phyloP scores from a whole-genome alignment of 257 asterid genomes.

The Plantago major region DNA sequence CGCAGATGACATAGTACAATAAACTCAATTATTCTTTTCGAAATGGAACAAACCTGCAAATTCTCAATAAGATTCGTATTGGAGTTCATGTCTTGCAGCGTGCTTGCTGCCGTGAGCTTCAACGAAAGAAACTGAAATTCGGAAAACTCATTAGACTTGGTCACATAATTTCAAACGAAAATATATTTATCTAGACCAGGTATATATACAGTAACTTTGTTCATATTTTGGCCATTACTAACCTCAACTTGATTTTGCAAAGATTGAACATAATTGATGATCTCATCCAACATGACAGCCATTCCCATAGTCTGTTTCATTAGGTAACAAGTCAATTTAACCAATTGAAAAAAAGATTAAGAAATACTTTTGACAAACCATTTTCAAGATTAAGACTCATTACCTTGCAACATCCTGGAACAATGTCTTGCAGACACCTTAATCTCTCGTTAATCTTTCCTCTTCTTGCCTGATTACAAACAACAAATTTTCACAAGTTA shows the following conservation, averaged over 20 bases:
- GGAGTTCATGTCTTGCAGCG: slow-evolving; percentile 53
- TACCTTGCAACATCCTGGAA: slow-evolving; percentile 95
- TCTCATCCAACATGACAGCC: slow-evolving; percentile 95
- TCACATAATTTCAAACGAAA: too few relatives aligned
- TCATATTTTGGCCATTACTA: background rate
- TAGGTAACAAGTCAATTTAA: slow-evolving; percentile 6
- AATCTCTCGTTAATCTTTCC: slow-evolving; percentile 80
- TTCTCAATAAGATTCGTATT: slow-evolving; percentile 43
- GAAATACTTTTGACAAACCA: background rate
- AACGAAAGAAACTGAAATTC: slow-evolving; percentile 71
- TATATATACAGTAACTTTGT: too few relatives aligned
- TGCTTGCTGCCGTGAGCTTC: slow-evolving; percentile 85
- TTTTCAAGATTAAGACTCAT: background rate
- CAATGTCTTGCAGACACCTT: slow-evolving; percentile 80
- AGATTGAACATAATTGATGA: slow-evolving; percentile 79
- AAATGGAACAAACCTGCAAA: slow-evolving; percentile 41
- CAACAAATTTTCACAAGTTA: background rate
- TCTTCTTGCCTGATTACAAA: slow-evolving; percentile 66
- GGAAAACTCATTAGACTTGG: background rate
- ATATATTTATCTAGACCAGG: too few relatives aligned
- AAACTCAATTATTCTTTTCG: too few relatives aligned
- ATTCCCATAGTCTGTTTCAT: slow-evolving; percentile 85
- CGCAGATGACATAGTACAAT: too few relatives aligned
- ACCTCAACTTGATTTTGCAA: slow-evolving; percentile 96
- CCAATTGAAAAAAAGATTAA: background rate